These are phyloP conservation scores for Aeminium ludgeri DNA, from an alignment of 495 filamentous ascomycete genomes.

Conservation along the genomic window DNA sequence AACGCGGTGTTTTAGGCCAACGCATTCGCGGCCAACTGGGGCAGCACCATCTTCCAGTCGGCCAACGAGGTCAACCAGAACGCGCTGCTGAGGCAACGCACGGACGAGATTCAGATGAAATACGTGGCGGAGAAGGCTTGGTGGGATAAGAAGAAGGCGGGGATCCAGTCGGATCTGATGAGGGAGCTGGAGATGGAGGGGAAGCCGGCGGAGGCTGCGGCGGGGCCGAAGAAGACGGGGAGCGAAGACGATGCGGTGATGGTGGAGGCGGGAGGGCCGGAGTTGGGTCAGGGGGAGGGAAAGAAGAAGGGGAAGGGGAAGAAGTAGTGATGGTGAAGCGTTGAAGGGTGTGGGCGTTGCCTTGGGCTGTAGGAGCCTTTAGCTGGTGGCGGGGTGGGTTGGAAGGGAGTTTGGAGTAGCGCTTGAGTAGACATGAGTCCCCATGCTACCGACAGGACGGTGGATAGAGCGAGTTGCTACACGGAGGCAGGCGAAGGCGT, in stretches of 20 bases:
- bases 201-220: slow-evolving; percentile 15
- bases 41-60: slow-evolving; percentile 85
- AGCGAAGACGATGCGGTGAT: slow-evolving; percentile 79
- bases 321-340: slow-evolving; percentile 42
- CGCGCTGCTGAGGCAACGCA: slow-evolving; percentile 38
- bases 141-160: slow-evolving; percentile 73
- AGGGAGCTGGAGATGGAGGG: slow-evolving; percentile 50
- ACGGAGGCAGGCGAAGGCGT: too few relatives aligned
- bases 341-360: too few relatives aligned
- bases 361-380: too few relatives aligned
- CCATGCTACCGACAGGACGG: too few relatives aligned
- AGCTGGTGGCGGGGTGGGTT: too few relatives aligned
- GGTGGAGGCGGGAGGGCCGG: slow-evolving; percentile 54
- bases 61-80: slow-evolving; percentile 73
- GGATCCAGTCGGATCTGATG: slow-evolving; percentile 62
- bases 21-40: slow-evolving; percentile 71
- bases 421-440: too few relatives aligned
- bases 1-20: slow-evolving; percentile 52
- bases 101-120: slow-evolving; percentile 50
- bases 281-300: slow-evolving; percentile 24
- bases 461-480: too few relatives aligned
- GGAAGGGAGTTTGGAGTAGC: too few relatives aligned
- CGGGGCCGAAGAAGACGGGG: slow-evolving; percentile 15
- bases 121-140: slow-evolving; percentile 57
- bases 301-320: slow-evolving; percentile 67